Base-by-base conservation (phyloP, 139 green algal species). In the Protoeuglena noctilucae region DNA sequence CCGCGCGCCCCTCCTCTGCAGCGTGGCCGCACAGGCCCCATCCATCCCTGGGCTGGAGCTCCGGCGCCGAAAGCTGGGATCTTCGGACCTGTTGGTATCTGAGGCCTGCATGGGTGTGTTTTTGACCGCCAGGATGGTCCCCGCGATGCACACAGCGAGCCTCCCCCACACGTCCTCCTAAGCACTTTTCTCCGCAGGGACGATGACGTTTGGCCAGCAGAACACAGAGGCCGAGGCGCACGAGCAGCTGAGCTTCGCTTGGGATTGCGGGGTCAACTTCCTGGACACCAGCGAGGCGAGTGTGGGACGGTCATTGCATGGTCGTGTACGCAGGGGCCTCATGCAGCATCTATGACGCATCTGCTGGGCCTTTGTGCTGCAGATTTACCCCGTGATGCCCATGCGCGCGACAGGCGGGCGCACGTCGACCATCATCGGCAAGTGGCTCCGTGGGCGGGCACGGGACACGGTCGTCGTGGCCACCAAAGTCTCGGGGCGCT, bases 401-500 rank as follows among this genome's bases (percentile, higher is more conserved):
- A 43, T 50, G 2, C 4, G 27, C 21, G 62, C 70, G 51, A 89
- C 77, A 9, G 68, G 83, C 59, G 87, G 87, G 14, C 39, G 40
- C 12, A 94, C 87, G 16, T 85, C 94, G 59, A 58, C 53, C 21
- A 86, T 82, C 68, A 88, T 95, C 27, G 76, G 66, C 22, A 77
- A 31, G 4, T 95, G 87, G 87, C 60, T 95, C 56, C 21, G 39
- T 0, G 25, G 31, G 16, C 40, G 68, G 17, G 69, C 67, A 47
- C 61, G 86, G 5, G 74, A 89, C 16, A 58, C 81, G 2, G 51
- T 93, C 1, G 58, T 93, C n/a, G 54, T 95, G 1, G 81, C 81
- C 18, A 84, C 79, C 41, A 95, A 95, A 78, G 86, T 88, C 51
- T 25, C 49, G 2, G 46, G 41, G 17, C 2, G 1, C 85, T 74